phyloP scores from a whole-genome alignment of 441 rosid genomes.

The Pelargonium australe region DNA sequence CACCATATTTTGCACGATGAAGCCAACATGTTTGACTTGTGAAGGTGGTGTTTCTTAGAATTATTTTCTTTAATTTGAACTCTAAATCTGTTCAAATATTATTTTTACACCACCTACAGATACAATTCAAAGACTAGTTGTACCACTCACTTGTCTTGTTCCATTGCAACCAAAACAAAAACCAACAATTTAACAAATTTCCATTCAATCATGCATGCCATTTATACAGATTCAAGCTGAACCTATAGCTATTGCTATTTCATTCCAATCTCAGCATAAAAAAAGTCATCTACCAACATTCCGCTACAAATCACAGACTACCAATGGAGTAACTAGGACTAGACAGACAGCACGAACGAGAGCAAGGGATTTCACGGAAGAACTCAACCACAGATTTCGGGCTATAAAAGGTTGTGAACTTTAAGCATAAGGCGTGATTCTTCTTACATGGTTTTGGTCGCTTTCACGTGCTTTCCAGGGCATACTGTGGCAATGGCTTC shows the following conservation, averaged over 20 bases:
- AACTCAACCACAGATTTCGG: not conserved
- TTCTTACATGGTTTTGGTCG: not conserved
- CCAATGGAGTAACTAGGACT: too few relatives aligned
- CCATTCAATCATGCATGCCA: not conserved
- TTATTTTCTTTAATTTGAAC: too few relatives aligned
- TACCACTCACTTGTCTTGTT: not conserved
- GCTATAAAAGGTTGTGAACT: not conserved
- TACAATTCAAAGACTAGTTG: too few relatives aligned
- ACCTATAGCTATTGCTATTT: not conserved
- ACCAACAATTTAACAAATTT: not conserved
- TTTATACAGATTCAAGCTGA: too few relatives aligned
- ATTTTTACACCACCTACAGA: too few relatives aligned
- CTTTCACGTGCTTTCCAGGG: conserved; percentile 20
- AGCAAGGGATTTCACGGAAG: not conserved
- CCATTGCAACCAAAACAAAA: not conserved
- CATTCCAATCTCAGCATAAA: not conserved
- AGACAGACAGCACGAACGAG: too few relatives aligned
- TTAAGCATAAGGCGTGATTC: not conserved
- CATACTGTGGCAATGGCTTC: conserved; percentile 23
- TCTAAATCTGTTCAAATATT: too few relatives aligned
- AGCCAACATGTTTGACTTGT: too few relatives aligned
- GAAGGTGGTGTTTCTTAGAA: too few relatives aligned
- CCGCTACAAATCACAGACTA: not conserved
- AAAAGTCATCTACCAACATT: too few relatives aligned
- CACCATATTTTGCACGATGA: too few relatives aligned